Evolutionary conservation across 202 grass and related monocot species (phyloP).

Genomic region (Brachypodium distachyon): DNA sequence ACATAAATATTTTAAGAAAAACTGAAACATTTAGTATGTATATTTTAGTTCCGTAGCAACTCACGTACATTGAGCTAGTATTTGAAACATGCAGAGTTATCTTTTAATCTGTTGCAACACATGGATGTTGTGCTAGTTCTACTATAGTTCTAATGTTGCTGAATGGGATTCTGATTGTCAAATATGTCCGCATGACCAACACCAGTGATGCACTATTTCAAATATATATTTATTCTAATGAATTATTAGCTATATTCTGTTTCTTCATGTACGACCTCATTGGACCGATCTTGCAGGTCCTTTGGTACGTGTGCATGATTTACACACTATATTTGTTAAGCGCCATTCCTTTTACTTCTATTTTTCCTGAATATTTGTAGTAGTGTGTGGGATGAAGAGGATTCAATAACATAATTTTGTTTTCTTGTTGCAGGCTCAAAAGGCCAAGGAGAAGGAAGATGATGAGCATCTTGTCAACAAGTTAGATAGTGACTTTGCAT

Average conservation of each 20-base stretch:
- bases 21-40: too few relatives aligned
- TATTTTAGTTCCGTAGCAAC: too few relatives aligned
- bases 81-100: too few relatives aligned
- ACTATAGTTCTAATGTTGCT: not conserved
- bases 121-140: not conserved
- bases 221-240: slow-evolving; percentile 2
- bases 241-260: not conserved
- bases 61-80: too few relatives aligned
- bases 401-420: slow-evolving; percentile 3
- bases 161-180: not conserved
- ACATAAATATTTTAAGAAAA: too few relatives aligned
- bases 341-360: not conserved
- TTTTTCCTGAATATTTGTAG: slow-evolving; percentile 22
- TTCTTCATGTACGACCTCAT: not conserved
- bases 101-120: too few relatives aligned
- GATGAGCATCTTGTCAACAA: slow-evolving; percentile 76
- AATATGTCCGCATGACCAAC: not conserved
- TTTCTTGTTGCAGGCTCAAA: slow-evolving; percentile 63
- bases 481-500: slow-evolving; percentile 67
- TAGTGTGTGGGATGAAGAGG: not conserved
- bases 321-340: not conserved
- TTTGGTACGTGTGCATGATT: not conserved
- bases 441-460: slow-evolving; percentile 76
- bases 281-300: not conserved
- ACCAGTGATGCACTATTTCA: not conserved